phyloP scores from a whole-genome alignment of 768 basidiomycete species.

The Arthromyces matolae region DNA sequence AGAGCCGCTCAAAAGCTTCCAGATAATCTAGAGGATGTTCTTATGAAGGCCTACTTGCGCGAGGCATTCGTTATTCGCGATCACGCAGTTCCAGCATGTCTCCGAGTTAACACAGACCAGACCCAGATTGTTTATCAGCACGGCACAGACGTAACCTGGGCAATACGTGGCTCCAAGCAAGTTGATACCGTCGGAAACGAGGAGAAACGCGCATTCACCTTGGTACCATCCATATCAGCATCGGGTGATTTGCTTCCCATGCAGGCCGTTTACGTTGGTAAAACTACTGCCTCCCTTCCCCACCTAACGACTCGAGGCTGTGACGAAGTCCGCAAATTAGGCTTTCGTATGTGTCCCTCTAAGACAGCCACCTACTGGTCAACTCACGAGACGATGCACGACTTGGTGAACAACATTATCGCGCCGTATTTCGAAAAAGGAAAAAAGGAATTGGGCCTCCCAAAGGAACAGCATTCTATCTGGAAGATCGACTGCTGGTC shows the following conservation, averaged over 20 bases:
- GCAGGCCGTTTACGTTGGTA: slow-evolving; percentile 25
- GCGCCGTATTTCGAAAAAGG: slow-evolving; percentile 22
- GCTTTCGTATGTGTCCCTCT: slow-evolving; percentile 9
- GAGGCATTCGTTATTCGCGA: slow-evolving; percentile 27
- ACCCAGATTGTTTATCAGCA: slow-evolving; percentile 28
- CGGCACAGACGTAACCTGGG: slow-evolving; percentile 26
- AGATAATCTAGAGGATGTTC: not conserved
- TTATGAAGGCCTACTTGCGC: slow-evolving; percentile 19
- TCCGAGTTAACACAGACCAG: slow-evolving; percentile 35
- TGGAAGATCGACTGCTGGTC: slow-evolving; percentile 24
- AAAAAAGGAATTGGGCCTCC: slow-evolving; percentile 15
- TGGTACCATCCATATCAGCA: slow-evolving; percentile 26
- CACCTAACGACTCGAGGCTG: not conserved
- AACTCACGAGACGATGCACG: slow-evolving; percentile 21
- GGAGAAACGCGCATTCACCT: slow-evolving; percentile 36
- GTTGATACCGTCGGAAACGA: slow-evolving; percentile 19
- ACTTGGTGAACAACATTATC: slow-evolving; percentile 21
- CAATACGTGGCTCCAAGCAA: slow-evolving; percentile 24
- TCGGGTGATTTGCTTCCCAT: slow-evolving; percentile 26
- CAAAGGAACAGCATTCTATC: slow-evolving; percentile 16
- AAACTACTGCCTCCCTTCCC: slow-evolving; percentile 14
- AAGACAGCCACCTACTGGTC: slow-evolving; percentile 24
- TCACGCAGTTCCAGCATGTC: slow-evolving; percentile 23
- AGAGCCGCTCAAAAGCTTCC: slow-evolving; percentile 23
- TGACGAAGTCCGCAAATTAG: not conserved